These are phyloP conservation scores for Scheffersomyces insectosa DNA, from an alignment of 1,139 yeast species.

Conservation along the genomic window DNA sequence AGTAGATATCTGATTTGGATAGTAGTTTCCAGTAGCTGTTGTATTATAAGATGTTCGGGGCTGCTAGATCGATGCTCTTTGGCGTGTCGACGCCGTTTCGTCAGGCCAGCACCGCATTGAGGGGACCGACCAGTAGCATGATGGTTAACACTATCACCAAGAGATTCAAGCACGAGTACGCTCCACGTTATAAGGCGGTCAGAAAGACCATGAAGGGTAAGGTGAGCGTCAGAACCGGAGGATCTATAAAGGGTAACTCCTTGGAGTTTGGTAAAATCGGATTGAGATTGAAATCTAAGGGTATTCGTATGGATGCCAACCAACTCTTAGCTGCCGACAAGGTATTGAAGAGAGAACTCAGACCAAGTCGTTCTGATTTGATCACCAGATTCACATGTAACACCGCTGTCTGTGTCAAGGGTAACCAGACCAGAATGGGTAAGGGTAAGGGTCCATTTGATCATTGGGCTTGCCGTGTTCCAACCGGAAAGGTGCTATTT, in stretches of 20 bases:
- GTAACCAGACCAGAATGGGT: slow-evolving; percentile 99
- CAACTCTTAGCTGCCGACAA: slow-evolving; percentile 91
- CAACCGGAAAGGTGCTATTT: slow-evolving; percentile 90
- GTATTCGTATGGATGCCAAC: slow-evolving; percentile 82
- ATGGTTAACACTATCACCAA: background rate
- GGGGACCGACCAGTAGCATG: background rate
- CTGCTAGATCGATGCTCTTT: slow-evolving; percentile 6
- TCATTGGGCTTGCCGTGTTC: slow-evolving; percentile 95
- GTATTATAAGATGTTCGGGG: slow-evolving; percentile 6
- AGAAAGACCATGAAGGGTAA: slow-evolving; percentile 92
- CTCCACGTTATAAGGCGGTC: slow-evolving; percentile 74
- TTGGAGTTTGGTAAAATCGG: slow-evolving; percentile 84
- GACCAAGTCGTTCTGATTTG: slow-evolving; percentile 68
- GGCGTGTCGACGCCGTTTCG: background rate
- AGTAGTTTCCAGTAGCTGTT: too few relatives aligned
- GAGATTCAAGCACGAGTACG: slow-evolving; percentile 80
- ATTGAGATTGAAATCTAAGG: slow-evolving; percentile 81
- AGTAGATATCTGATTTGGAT: too few relatives aligned
- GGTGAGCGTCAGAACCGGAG: slow-evolving; percentile 93
- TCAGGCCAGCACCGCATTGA: background rate
- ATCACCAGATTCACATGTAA: slow-evolving; percentile 83
- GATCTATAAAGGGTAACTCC: slow-evolving; percentile 85
- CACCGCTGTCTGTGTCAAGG: slow-evolving; percentile 91
- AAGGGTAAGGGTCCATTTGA: slow-evolving; percentile 98
- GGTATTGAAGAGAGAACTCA: slow-evolving; percentile 76